Evolutionary conservation across 1,284 basidiomycete species (phyloP), one percentile per base, ranked within the genome.

Genomic region (Cystobasidium pallidum): DNA sequence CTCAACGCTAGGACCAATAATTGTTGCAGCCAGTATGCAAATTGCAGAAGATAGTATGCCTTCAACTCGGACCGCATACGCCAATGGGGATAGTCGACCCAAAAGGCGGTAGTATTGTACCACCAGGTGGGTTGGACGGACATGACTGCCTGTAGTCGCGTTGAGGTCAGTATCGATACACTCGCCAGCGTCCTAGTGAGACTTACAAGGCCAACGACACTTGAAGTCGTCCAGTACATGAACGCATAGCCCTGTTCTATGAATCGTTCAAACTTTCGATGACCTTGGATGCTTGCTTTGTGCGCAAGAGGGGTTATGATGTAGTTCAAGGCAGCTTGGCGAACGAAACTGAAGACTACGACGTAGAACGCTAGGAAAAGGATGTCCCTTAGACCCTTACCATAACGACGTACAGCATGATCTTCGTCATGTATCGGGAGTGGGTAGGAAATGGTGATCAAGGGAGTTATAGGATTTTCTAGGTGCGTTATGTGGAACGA

Each of bases 21-120:
- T 81, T 99, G 94, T 79, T 99, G 94, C 65, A 88, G 86, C 95
- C 95, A 99, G 81, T 97, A 97, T 1, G 92, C 85, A 58, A 76
- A 79, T 70, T 83, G 82, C 1, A 82, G 86, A 70, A 99, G 87
- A 80, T 99, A 99, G 83, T 97, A 98, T 41, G 86, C 82, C 82
- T 99, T 99, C 75, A 98, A 83, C 75, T 88, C 86, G 1, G 88
- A 87, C 45, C 86, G 87, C 91, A 99, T 92, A 73, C 91, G 86
- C 80, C 88, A 91, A 79, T 92, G 88, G 32, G 93, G 93, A 79
- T 95, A 95, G 67, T 87, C 88, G 72, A 89, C 84, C 91, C 91
- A 96, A 80, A 93, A 93, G 70, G 88, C 82, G 68, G 90, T 84
- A 0, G 91, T 92, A 57, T 85, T 83, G 82, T 90, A 98, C 91